Base-by-base conservation (phyloP, 2,329 filamentous ascomycete genomes). In the Teratosphaeria pseudoeucalypti region DNA sequence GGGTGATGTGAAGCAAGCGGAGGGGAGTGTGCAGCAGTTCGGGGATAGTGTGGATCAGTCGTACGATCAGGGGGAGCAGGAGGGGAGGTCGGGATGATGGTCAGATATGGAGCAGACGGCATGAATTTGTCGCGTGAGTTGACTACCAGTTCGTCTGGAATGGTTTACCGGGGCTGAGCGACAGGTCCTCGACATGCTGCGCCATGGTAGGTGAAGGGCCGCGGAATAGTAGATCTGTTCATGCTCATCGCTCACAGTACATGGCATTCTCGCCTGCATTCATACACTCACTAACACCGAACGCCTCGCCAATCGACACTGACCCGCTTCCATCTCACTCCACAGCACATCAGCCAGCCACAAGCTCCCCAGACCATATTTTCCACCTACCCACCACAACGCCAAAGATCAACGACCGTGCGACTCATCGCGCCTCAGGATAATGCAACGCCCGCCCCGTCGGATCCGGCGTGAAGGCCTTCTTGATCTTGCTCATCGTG, bases 1-100 rank as follows among this genome's bases (percentile, higher is more conserved):
- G 19, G n/a, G 23, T 29, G 47, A 34, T 54, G 34, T 39, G 11
- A 39, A 39, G 11, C 34, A 57, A 14, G 23, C 56, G 27, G 6
- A 58, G 23, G 49, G 52, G 34, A 29, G 55, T 29, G 55, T 60
- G 58, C 37, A 57, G 19, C 23, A 32, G 34, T 60, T 60, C 26
- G 55, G 54, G 19, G 47, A 60, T 19, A 57, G 29, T 19, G 19
- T 57, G 7, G 49, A 54, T 7, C 27, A 57, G 32, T 60, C 58
- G 3, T 60, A 57, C 54, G 43, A 60, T 34, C 58, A 60, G 57
- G 57, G 52, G 10, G 26, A 54, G 52, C 52, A 54, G 52, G 14
- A 54, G 52, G 52, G 52, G 5, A 54, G 52, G 23, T 43, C 37
- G 37, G 12, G 12, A 6, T 43, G 37, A 43, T 14, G 7, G 37